phyloP scores from a whole-genome alignment of 495 filamentous ascomycete species.

The Penicillium salamii region DNA sequence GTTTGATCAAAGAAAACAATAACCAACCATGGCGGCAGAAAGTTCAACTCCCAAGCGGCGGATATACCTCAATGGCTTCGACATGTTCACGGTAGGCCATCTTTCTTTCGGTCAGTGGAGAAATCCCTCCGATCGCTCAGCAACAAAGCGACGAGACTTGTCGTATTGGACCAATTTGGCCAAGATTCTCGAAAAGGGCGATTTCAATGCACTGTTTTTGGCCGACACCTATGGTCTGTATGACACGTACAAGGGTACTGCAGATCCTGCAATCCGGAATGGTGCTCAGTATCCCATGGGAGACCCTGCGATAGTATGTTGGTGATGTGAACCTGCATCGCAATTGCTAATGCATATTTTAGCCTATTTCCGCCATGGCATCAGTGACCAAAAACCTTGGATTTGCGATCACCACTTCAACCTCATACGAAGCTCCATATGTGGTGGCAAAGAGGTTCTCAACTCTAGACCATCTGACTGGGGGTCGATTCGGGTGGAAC shows the following conservation, averaged over 20 bases:
- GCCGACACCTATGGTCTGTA: slow-evolving; percentile 50
- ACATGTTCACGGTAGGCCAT: slow-evolving; percentile 22
- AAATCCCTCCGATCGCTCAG: slow-evolving; percentile 10
- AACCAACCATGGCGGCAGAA: background rate
- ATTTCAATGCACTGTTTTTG: slow-evolving; percentile 51
- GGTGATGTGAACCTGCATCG: background rate
- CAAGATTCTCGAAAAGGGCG: slow-evolving; percentile 17
- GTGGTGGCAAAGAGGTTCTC: slow-evolving; percentile 49
- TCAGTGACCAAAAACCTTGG: slow-evolving; percentile 26
- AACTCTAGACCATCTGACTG: slow-evolving; percentile 26
- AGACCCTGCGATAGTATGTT: slow-evolving; percentile 20
- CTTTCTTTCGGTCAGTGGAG: slow-evolving; percentile 20
- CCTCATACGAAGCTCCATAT: slow-evolving; percentile 48
- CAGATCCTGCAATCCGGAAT: slow-evolving; percentile 16
- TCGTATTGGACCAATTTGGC: slow-evolving; percentile 20
- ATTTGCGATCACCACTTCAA: slow-evolving; percentile 36
- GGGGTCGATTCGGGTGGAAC: background rate
- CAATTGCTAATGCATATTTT: slow-evolving; percentile 16
- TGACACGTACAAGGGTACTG: slow-evolving; percentile 47
- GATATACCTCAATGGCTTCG: slow-evolving; percentile 22
- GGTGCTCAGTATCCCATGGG: slow-evolving; percentile 51
- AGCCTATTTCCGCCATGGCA: slow-evolving; percentile 35
- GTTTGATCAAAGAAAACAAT: background rate
- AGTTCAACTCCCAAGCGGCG: slow-evolving; percentile 7
- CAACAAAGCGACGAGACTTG: slow-evolving; percentile 12